A percentile compares a stretch with the other conserved stretches of the same genome.
Evolutionary conservation across 306 rosid genomes (phyloP).

Genomic region (Herpetospermum pedunculosum): DNA sequence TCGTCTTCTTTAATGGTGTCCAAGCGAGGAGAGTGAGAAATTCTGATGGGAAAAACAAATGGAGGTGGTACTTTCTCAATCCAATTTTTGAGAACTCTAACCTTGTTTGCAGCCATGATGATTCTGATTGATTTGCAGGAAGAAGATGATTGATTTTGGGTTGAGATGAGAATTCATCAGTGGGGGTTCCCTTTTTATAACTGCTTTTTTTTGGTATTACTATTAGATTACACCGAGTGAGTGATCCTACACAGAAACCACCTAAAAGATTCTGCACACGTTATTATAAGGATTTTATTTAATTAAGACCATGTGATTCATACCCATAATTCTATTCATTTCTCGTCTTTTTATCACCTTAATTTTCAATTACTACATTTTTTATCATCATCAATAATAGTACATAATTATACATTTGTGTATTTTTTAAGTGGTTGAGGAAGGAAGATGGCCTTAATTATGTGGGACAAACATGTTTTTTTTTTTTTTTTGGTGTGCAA

Average conservation of each 20-base stretch:
- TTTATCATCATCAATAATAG: too few species aligned
- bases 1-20: conserved; percentile 44
- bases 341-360: not conserved
- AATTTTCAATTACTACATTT: too few species aligned
- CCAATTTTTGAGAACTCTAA: not conserved
- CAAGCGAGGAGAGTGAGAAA: conserved; percentile 43
- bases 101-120: not conserved
- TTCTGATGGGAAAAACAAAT: conserved; percentile 28
- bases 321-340: not conserved
- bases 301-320: not conserved
- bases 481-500: too few species aligned
- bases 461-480: too few species aligned
- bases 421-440: too few species aligned
- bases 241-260: not conserved
- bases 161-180: not conserved
- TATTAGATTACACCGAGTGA: not conserved
- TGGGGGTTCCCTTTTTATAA: not conserved
- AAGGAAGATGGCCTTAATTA: too few species aligned
- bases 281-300: too few species aligned
- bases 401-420: too few species aligned
- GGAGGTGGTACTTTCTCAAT: conserved; percentile 15
- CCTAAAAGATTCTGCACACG: not conserved
- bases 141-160: not conserved
- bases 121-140: not conserved
- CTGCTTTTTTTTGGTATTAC: not conserved